Conservation (phyloP, 208 protist species). For the Trypanosoma brucei region DNA sequence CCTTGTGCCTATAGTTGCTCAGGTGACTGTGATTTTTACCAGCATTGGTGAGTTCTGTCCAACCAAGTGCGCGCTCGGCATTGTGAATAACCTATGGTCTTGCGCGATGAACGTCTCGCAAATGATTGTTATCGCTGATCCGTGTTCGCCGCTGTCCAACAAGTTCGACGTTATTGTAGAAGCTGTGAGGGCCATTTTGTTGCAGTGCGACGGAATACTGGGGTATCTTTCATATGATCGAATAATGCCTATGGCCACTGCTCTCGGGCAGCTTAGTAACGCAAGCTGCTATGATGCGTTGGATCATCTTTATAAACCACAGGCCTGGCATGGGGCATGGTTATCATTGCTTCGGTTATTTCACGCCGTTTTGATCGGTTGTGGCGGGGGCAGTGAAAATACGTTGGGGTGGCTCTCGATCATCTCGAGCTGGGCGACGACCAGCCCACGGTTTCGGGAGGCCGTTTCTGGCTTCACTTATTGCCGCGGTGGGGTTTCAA, state of each 20-base stretch:
- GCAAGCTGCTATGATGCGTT: conserved; percentile 32
- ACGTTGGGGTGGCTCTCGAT: conserved; percentile 26
- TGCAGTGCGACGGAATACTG: conserved; percentile 15
- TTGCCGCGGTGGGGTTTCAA: neutral
- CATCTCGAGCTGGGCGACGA: conserved; percentile 26
- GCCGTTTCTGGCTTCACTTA: conserved; percentile 48
- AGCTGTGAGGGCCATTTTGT: conserved; percentile 28
- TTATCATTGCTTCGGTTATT: conserved; percentile 42
- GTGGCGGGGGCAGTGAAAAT: conserved; percentile 7
- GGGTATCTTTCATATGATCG: conserved; percentile 25
- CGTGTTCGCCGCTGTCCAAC: conserved; percentile 17
- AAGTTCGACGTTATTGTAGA: conserved; percentile 33
- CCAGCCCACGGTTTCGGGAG: conserved; percentile 40
- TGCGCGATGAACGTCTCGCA: conserved; percentile 25
- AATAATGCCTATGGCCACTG: conserved; percentile 35
- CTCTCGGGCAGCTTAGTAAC: conserved; percentile 44
- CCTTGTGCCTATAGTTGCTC: conserved; percentile 12
- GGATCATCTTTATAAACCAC: conserved; percentile 25
- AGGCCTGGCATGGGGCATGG: conserved; percentile 60
- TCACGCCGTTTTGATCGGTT: conserved; percentile 17
- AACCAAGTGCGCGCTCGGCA: conserved; percentile 9
- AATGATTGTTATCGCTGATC: conserved; percentile 30
- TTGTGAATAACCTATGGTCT: conserved; percentile 30
- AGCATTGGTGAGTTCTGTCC: conserved; percentile 14
- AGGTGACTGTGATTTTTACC: conserved; percentile 20